These are phyloP conservation scores for Xylariaceae sp. DNA, from an alignment of 2,329 filamentous ascomycete species.

Conservation along the genomic window DNA sequence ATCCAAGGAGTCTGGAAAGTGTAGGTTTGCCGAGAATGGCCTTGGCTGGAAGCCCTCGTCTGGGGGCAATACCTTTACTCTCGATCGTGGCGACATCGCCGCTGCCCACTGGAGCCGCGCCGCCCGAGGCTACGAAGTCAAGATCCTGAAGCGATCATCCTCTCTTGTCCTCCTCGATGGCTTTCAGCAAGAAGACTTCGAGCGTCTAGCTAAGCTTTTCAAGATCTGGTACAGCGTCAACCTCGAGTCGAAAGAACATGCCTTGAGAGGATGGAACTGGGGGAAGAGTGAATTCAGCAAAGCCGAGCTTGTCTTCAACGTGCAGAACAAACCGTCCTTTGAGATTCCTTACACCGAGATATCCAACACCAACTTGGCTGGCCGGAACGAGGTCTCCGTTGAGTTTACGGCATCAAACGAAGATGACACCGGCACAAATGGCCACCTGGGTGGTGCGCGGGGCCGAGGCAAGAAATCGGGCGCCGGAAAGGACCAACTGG, in stretches of 20 bases:
- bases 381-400: conserved; percentile 95
- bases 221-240: conserved; percentile 97
- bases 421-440: conserved; percentile 67
- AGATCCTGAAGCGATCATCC: conserved; percentile 77
- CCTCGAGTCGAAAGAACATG: conserved; percentile 88
- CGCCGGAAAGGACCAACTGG: conserved; percentile 83
- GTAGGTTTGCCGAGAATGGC: conserved; percentile 88
- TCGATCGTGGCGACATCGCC: conserved; percentile 79
- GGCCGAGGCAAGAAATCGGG: conserved; percentile 83
- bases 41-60: conserved; percentile 90
- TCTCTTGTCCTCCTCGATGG: conserved; percentile 91
- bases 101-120: conserved; percentile 93
- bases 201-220: conserved; percentile 86
- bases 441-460: conserved; percentile 64
- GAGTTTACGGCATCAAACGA: conserved; percentile 76
- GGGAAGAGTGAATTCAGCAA: conserved; percentile 96
- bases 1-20: conserved; percentile 86
- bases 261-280: conserved; percentile 97
- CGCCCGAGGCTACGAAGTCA: conserved; percentile 86
- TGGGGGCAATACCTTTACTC: conserved; percentile 87
- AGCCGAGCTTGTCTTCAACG: conserved; percentile 91
- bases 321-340: conserved; percentile 93
- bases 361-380: conserved; percentile 93
- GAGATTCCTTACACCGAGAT: conserved; percentile 97
- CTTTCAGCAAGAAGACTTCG: conserved; percentile 89